Conservation (phyloP, 352 stramenopile genomes). For the Phytophthora fragariae region DNA sequence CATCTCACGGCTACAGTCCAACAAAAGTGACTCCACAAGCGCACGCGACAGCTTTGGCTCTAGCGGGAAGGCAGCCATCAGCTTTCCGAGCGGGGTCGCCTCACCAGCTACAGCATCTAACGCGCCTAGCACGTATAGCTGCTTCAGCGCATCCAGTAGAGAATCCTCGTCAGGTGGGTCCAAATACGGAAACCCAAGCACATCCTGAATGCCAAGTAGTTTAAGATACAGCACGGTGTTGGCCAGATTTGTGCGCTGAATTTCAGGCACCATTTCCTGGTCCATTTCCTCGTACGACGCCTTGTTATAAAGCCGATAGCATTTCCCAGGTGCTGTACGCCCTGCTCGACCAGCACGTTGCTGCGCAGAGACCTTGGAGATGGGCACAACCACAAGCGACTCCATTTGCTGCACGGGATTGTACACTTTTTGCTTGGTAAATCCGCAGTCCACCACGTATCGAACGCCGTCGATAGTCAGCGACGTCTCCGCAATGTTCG, state of each 20-base stretch:
- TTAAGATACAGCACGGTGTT: constrained; percentile 95
- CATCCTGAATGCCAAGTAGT: constrained; percentile 73
- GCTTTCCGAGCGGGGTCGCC: constrained; percentile 67
- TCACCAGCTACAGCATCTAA: constrained; percentile 53
- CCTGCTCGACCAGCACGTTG: constrained; percentile 96
- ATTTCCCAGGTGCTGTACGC: constrained; percentile 97
- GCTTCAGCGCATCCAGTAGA: constrained; percentile 77
- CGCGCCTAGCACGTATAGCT: constrained; percentile 75
- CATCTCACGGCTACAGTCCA: constrained; percentile 73
- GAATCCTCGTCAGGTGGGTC: constrained; percentile 76
- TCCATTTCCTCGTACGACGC: constrained; percentile 96
- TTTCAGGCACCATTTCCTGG: constrained; percentile 98
- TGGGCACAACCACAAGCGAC: constrained; percentile 93
- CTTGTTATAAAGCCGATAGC: constrained; percentile 99
- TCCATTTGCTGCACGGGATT: constrained; percentile 81
- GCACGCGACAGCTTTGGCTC: constrained; percentile 75
- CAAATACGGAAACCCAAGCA: constrained; percentile 74
- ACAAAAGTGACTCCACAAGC: constrained; percentile 66
- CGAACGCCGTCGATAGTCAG: constrained; percentile 98
- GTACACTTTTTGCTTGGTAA: constrained; percentile 95
- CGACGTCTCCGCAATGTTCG: constrained; percentile 97
- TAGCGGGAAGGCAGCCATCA: constrained; percentile 89
- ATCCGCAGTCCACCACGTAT: constrained; percentile 82
- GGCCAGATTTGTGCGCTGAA: constrained; percentile 94
- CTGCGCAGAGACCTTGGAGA: constrained; percentile 95